phyloP scores from a whole-genome alignment of 192 early-diverging fungal genomes.

The Entomortierella chlamydospora region DNA sequence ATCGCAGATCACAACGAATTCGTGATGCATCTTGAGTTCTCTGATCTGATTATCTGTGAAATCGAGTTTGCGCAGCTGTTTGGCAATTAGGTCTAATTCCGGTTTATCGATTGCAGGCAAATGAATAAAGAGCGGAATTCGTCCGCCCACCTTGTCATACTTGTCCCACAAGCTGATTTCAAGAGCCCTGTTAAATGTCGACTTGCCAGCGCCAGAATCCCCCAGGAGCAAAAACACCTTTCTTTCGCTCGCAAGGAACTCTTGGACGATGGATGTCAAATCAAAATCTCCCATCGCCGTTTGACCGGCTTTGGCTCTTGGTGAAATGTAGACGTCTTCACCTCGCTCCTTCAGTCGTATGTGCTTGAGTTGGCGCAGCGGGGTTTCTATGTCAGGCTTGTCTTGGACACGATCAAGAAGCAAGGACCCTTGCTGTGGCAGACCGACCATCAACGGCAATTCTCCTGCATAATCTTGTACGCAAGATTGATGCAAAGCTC shows the following conservation, averaged over 20 bases:
- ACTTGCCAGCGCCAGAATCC: constrained; percentile 18
- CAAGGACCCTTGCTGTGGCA: no score
- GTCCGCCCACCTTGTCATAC: background rate
- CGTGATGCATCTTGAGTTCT: background rate
- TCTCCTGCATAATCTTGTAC: no score
- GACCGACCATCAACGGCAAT: no score
- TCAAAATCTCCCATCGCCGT: background rate
- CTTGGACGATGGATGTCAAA: background rate
- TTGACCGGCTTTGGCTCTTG: no score
- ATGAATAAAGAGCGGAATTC: constrained; percentile 7
- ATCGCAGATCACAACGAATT: constrained; percentile 3
- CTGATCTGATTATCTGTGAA: background rate
- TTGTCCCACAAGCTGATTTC: constrained; percentile 3
- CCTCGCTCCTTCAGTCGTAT: no score
- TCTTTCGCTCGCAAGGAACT: background rate
- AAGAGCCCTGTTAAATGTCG: constrained; percentile 11
- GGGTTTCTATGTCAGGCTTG: no score
- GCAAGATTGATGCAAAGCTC: no score
- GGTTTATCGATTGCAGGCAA: constrained; percentile 9
- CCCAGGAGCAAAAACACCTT: constrained; percentile 12
- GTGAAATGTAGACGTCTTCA: no score
- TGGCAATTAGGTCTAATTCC: constrained; percentile 13
- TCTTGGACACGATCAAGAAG: no score
- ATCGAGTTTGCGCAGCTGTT: constrained; percentile 1
- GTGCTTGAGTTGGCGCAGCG: no score